phyloP scores from a whole-genome alignment of 1,139 yeast species.

The Yamadazyma aaseri region DNA sequence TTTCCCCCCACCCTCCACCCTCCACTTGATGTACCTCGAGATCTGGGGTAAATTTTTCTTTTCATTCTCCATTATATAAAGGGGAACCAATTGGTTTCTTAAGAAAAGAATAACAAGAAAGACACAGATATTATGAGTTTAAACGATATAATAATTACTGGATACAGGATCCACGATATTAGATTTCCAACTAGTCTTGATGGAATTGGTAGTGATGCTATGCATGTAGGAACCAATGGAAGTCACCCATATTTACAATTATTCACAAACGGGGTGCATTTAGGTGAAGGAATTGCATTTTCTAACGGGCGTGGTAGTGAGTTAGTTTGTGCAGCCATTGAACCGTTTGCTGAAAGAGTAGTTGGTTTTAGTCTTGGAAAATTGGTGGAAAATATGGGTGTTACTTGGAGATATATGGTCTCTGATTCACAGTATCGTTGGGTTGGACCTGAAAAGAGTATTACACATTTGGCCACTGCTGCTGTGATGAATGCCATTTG shows the following conservation, averaged over 20 bases:
- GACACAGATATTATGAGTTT: conserved; percentile 2
- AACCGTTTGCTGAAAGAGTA: conserved; percentile 18
- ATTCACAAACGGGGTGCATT: conserved; percentile 8
- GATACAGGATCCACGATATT: conserved; percentile 22
- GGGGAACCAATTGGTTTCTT: no score
- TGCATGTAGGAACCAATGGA: conserved; percentile 32
- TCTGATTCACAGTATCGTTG: conserved; percentile 36
- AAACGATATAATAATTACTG: conserved; percentile 15
- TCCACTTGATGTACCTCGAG: no score
- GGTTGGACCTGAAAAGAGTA: conserved; percentile 41
- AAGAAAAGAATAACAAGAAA: no score
- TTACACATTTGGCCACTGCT: conserved; percentile 27
- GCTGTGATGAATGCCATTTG: conserved; percentile 32
- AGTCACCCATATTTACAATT: conserved; percentile 20
- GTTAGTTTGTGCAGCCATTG: conserved; percentile 15
- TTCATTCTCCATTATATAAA: no score
- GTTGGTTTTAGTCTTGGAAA: conserved; percentile 24
- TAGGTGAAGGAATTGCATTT: conserved; percentile 19
- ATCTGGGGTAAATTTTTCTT: no score
- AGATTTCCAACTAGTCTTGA: conserved; percentile 32
- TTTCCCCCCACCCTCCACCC: not conserved
- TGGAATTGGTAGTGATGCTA: conserved; percentile 33
- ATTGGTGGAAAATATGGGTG: conserved; percentile 31
- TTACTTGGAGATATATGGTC: conserved; percentile 35
- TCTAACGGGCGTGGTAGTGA: conserved; percentile 19